Conservation (phyloP, 2,329 filamentous ascomycete genomes). For the Fusarium transvaalense region DNA sequence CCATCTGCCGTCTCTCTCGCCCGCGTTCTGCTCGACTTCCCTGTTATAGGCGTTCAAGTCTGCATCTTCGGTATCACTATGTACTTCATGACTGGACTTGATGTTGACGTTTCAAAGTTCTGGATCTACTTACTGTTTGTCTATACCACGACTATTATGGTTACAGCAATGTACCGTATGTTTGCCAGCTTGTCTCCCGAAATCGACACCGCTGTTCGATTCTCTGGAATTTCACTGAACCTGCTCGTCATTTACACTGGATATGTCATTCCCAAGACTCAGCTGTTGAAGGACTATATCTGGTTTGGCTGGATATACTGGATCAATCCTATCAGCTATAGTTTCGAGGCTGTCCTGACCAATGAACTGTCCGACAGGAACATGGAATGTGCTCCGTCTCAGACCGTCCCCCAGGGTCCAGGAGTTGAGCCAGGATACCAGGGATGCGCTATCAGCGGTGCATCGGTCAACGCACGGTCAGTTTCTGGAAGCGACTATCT, state of each 20-base stretch:
- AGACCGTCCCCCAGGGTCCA: constrained; percentile 62
- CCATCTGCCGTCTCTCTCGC: constrained; percentile 68
- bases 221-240: constrained; percentile 67
- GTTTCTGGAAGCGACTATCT: constrained; percentile 70
- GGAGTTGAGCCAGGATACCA: constrained; percentile 59
- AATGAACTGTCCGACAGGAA: constrained; percentile 67
- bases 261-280: constrained; percentile 69
- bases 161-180: constrained; percentile 66
- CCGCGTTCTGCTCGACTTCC: constrained; percentile 68
- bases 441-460: constrained; percentile 68
- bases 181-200: constrained; percentile 69
- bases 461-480: constrained; percentile 46
- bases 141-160: constrained; percentile 66
- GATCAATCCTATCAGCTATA: constrained; percentile 74
- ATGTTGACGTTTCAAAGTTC: constrained; percentile 72
- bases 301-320: constrained; percentile 78
- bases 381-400: constrained; percentile 60
- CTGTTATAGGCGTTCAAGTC: constrained; percentile 70
- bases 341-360: constrained; percentile 70
- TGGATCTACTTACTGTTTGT: constrained; percentile 75
- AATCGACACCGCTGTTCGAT: constrained; percentile 72
- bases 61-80: constrained; percentile 76
- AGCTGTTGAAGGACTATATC: constrained; percentile 69
- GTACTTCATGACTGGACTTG: constrained; percentile 82
- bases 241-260: constrained; percentile 75